Percentiles rank a stretch among this genome's conserved stretches.
Conservation (phyloP, 768 basidiomycete species). For the Exidia glandulosa region DNA sequence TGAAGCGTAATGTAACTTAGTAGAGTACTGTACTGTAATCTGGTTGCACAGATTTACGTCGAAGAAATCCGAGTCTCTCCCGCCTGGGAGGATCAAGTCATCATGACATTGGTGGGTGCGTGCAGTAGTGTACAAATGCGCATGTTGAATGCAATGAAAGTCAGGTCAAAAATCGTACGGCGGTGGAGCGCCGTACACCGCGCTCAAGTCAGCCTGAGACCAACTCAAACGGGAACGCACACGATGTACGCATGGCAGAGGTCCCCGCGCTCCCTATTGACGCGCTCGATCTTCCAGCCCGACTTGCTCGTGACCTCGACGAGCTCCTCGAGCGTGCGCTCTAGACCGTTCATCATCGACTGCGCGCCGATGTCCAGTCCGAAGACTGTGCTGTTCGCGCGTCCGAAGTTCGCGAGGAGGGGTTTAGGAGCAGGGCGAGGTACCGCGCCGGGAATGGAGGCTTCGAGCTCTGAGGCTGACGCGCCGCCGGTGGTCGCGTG, state of each 20-base stretch:
- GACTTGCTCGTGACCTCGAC: conserved; percentile 40
- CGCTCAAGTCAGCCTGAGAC: too few relatives aligned
- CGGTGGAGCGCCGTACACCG: not conserved
- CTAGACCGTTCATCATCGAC: conserved; percentile 54
- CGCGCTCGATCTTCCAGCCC: conserved; percentile 35
- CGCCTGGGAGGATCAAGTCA: too few relatives aligned
- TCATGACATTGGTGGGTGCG: too few relatives aligned
- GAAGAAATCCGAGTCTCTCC: too few relatives aligned
- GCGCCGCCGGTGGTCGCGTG: conserved; percentile 51
- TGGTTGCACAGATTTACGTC: too few relatives aligned
- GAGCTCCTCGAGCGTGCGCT: conserved; percentile 57
- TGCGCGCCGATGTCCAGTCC: conserved; percentile 64
- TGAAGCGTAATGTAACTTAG: too few relatives aligned
- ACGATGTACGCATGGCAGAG: not conserved
- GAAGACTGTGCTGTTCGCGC: conserved; percentile 57
- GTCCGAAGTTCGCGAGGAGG: conserved; percentile 63
- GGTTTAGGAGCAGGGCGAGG: conserved; percentile 34
- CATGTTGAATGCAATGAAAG: not conserved
- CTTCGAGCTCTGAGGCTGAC: conserved; percentile 9
- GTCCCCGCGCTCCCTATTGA: not conserved
- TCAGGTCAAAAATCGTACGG: not conserved
- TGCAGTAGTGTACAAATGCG: too few relatives aligned
- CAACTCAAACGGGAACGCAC: not conserved
- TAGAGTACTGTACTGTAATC: too few relatives aligned
- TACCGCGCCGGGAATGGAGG: conserved; percentile 42